Evolutionary conservation across 345 rosid species (phyloP), one percentile per base, ranked within the genome.

Genomic region (Corchorus capsularis): DNA sequence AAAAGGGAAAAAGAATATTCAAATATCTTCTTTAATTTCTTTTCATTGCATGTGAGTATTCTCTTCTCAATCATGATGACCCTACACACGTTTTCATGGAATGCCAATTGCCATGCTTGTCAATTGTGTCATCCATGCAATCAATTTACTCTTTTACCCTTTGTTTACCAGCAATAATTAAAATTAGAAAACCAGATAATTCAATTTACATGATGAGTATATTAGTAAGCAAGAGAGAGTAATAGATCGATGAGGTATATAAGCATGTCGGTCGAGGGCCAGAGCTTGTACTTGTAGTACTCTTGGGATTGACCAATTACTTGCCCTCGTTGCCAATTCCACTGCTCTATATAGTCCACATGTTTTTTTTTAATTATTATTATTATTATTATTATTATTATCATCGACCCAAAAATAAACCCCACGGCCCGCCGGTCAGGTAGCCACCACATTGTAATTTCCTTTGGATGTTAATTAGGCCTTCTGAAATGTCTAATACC

Each of bases 281-380:
- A 66, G 66, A 12, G 67, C 54, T 27, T 56, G 50, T 17, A 45
- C n/a, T n/a, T n/a, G n/a, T n/a, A n/a, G n/a, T n/a, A n/a, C 69
- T 71, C 75, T 72, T 19, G 34, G 72, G 73, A 83, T 79, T 79
- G 74, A 84, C 79, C 74, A 79, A 17, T n/a, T n/a, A n/a, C 71
- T 27, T 75, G 72, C 75, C 83, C 80, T 75, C 27, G 27, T 27
- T 27, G 27, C 27, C 27, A 27, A 27, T 27, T 27, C 27, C 27
- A 27, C 27, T 27, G 1, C 27, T 27, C 27, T 27, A 27, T 27
- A 27, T 27, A 27, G 27, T 27, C 39, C 55, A 39, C 43, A 39
- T 39, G 43, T 39, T 39, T 39, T 39, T 39, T 3, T 39, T 3
- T 39, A n/a, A n/a, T n/a, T n/a, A n/a, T n/a, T n/a, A n/a, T n/a